These are phyloP conservation scores for Podaxis rugospora DNA, from an alignment of 768 basidiomycete species.

Conservation along the genomic window DNA sequence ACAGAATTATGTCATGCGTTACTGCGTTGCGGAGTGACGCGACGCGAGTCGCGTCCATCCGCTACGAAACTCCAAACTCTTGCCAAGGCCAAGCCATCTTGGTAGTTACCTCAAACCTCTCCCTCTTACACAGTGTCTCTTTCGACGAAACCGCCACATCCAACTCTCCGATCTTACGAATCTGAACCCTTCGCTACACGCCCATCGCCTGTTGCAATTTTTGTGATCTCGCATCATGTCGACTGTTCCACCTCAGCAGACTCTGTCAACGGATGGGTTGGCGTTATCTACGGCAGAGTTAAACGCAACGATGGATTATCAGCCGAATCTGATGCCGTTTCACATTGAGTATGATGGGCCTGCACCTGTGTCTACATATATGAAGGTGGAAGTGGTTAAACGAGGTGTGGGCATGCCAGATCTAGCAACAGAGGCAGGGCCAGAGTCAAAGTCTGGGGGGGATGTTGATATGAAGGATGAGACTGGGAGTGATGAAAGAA, in stretches of 20 bases:
- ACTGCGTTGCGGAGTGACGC: background rate
- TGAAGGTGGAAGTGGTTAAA: slow-evolving; percentile 26
- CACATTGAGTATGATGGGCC: slow-evolving; percentile 66
- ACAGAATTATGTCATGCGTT: background rate
- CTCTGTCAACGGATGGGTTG: background rate
- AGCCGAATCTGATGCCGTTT: slow-evolving; percentile 81
- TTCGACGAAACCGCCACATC: too few relatives aligned
- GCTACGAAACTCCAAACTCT: too few relatives aligned
- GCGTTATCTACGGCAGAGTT: slow-evolving; percentile 2
- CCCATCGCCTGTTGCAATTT: too few relatives aligned
- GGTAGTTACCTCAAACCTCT: too few relatives aligned
- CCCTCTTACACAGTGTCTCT: too few relatives aligned
- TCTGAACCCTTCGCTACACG: too few relatives aligned
- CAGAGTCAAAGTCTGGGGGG: background rate
- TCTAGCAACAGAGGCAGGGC: background rate
- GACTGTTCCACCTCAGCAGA: too few relatives aligned
- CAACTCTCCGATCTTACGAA: too few relatives aligned
- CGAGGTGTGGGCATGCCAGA: background rate
- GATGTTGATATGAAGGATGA: background rate
- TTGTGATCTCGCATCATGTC: too few relatives aligned
- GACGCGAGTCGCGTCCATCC: background rate
- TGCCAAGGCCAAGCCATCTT: too few relatives aligned
- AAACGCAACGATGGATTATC: slow-evolving; percentile 24
- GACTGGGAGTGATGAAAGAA: background rate
- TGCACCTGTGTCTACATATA: slow-evolving; percentile 72